Conservation (phyloP, 306 rosid genomes). For the Phaseolus lunatus region DNA sequence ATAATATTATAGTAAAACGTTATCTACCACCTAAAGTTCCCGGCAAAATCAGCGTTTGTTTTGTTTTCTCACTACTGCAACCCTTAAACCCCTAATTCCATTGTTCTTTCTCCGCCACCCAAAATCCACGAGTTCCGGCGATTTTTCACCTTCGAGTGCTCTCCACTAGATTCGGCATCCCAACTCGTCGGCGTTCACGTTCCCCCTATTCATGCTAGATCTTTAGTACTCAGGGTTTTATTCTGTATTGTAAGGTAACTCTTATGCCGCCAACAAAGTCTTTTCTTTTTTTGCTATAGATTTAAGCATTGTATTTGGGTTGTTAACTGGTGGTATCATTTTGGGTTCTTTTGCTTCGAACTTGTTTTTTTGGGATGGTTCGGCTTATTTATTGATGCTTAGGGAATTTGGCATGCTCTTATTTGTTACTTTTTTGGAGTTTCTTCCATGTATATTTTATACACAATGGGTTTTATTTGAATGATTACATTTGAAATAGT, state of each 20-base stretch:
- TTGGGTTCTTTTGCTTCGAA: neutral
- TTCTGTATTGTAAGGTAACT: slow-evolving; percentile 3
- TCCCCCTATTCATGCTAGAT: neutral
- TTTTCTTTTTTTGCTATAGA: neutral
- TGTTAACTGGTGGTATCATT: neutral
- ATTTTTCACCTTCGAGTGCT: neutral
- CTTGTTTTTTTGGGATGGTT: neutral
- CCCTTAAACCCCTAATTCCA: slow-evolving; percentile 6
- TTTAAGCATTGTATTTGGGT: neutral
- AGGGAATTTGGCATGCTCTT: slow-evolving; percentile 1
- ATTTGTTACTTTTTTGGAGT: neutral
- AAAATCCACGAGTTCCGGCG: neutral
- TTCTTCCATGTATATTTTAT: slow-evolving; percentile 9
- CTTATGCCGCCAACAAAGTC: neutral
- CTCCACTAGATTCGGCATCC: neutral
- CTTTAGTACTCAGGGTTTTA: neutral
- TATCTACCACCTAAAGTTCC: neutral
- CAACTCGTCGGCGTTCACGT: neutral
- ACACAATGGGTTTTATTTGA: neutral
- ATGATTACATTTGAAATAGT: too few species aligned
- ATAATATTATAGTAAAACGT: neutral
- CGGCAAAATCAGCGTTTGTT: neutral
- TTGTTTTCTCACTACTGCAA: neutral
- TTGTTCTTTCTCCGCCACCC: neutral
- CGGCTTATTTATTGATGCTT: neutral